Evolutionary conservation across 2,329 filamentous ascomycete genomes (phyloP), one percentile per base, ranked within the genome.

Genomic region (Aspergillus fructus): DNA sequence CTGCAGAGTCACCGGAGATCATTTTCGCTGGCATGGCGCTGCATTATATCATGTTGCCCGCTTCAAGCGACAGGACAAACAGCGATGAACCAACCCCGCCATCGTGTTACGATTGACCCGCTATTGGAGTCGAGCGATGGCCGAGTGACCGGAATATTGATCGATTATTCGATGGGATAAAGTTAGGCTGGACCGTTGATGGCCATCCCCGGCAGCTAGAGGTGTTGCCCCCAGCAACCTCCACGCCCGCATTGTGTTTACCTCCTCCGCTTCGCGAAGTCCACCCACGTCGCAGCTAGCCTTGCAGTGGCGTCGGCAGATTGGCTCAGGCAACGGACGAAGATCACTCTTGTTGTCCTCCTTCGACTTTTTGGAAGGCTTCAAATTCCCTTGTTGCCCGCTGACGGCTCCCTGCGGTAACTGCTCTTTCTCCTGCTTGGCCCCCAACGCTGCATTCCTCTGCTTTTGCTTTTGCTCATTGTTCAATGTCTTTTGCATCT

Each of bases 201-300:
- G 46, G 50, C 51, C 63, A 63, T 57, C 67, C 67, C 53, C 66
- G 62, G 62, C 57, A 59, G 53, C 58, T 55, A 58, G 56, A 41
- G 30, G 43, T 50, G 70, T 72, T 72, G 69, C 70, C 70, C 68
- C 62, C 61, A 59, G 67, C 70, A 72, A 72, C 70, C 55, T 53
- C 58, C 45, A 59, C 61, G 55, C 58, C 63, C 62, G 64, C 64
- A 67, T 62, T 57, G 61, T 73, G 70, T 73, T 73, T 73, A 72
- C 55, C 67, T 62, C 63, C 64, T 61, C 62, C 59, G 55, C 62
- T 61, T 62, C 59, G 42, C 45, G 41, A 60, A 37, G 53, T 47
- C 49, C 58, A 56, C 50, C 63, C 66, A 67, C 55, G 40, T 68
- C 66, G 66, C 66, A 53, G 27, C 27, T 30, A 55, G 53, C 58